These are phyloP conservation scores for Ganoderma leucocontextum DNA, from an alignment of 1,284 basidiomycete species.

Conservation along the genomic window DNA sequence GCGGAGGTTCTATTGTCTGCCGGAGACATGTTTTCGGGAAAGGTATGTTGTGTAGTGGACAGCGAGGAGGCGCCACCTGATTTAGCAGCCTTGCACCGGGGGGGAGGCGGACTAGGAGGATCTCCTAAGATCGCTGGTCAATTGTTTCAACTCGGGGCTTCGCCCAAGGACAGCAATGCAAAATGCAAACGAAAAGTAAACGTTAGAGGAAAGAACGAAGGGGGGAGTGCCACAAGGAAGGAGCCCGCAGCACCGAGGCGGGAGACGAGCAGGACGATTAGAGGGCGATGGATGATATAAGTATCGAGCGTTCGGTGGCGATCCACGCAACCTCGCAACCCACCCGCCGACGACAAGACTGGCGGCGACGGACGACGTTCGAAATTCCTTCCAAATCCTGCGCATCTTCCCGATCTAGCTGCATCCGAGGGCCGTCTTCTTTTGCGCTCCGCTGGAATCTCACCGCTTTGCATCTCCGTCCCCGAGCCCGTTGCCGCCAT, in stretches of 20 bases:
- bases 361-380: slow-evolving; percentile 13
- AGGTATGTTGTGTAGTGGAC: slow-evolving; percentile 28
- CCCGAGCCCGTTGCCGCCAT: slow-evolving; percentile 6
- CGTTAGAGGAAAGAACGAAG: slow-evolving; percentile 21
- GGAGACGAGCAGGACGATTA: slow-evolving; percentile 19
- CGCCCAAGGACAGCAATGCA: slow-evolving; percentile 31
- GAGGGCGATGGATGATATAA: slow-evolving; percentile 26
- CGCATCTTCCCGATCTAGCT: slow-evolving; percentile 4
- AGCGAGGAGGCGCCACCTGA: slow-evolving; percentile 29
- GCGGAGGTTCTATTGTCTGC: slow-evolving; percentile 33
- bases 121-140: slow-evolving; percentile 29
- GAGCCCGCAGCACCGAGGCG: slow-evolving; percentile 14
- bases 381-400: not conserved
- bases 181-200: slow-evolving; percentile 27
- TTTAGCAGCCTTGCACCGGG: slow-evolving; percentile 32
- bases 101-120: slow-evolving; percentile 31
- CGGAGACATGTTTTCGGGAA: slow-evolving; percentile 35
- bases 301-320: slow-evolving; percentile 25
- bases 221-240: slow-evolving; percentile 24
- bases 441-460: slow-evolving; percentile 31
- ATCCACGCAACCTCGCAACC: slow-evolving; percentile 31
- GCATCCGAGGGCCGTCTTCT: slow-evolving; percentile 6
- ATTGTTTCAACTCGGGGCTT: slow-evolving; percentile 34
- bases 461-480: slow-evolving; percentile 16
- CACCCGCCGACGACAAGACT: slow-evolving; percentile 3